A percentile compares a stretch with the other conserved stretches of the same genome.
phyloP scores from a whole-genome alignment of 2,329 filamentous ascomycete genomes.

The Pezicula neosporulosa region DNA sequence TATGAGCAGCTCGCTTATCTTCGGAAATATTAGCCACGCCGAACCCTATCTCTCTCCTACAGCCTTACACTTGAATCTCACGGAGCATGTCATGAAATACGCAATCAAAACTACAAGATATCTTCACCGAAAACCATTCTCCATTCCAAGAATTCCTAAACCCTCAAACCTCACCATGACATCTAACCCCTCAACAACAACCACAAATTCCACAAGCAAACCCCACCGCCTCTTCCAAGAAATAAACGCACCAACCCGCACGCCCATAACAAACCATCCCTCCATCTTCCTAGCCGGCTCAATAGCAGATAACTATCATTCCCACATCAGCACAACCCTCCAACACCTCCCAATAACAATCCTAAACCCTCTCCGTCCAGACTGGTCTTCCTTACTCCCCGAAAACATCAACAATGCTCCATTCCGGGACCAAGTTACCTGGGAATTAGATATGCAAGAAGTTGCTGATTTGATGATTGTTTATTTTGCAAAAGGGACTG shows the following conservation, averaged over 20 bases:
- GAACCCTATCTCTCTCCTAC: no score
- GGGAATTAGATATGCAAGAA: slow-evolving; percentile 58
- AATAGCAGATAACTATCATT: slow-evolving; percentile 53
- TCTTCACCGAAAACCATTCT: no score
- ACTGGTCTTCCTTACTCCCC: slow-evolving; percentile 48
- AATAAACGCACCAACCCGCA: slow-evolving; percentile 12
- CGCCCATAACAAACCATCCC: slow-evolving; percentile 8
- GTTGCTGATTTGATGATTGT: slow-evolving; percentile 50
- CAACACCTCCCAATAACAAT: slow-evolving; percentile 46
- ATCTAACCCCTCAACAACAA: no score
- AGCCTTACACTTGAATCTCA: no score
- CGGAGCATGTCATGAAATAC: no score
- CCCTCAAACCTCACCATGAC: no score
- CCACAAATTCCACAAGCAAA: no score
- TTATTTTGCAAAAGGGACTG: slow-evolving; percentile 49
- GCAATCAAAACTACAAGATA: no score
- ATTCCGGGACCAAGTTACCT: slow-evolving; percentile 53
- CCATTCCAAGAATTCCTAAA: no score
- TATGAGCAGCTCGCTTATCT: no score
- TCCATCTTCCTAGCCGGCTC: slow-evolving; percentile 57
- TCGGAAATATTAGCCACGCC: no score
- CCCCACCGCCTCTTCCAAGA: not conserved
- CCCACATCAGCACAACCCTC: slow-evolving; percentile 37
- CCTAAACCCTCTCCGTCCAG: slow-evolving; percentile 51
- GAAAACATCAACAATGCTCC: slow-evolving; percentile 43